Percentiles rank a stretch among this genome's conserved stretches.
Evolutionary conservation across 148 eudicot genomes (phyloP).

Genomic region (Gaultheria prostrata): DNA sequence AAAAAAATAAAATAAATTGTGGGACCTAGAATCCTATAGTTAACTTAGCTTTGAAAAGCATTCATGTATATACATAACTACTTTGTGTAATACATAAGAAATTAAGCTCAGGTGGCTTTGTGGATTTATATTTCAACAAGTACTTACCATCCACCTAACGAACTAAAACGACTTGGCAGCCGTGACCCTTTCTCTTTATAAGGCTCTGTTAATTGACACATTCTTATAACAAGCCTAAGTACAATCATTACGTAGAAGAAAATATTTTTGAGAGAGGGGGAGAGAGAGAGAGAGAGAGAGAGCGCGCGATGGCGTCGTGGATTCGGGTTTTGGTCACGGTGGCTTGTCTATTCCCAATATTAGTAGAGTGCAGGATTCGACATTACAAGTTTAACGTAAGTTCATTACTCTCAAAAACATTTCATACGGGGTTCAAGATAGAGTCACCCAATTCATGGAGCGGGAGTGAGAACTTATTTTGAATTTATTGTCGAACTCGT

Average conservation of each 20-base stretch:
- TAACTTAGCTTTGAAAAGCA: slow-evolving; percentile 13
- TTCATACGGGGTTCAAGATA: not conserved
- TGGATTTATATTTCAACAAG: not conserved
- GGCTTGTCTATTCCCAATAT: slow-evolving; percentile 15
- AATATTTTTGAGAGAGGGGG: not conserved
- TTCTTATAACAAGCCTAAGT: not conserved
- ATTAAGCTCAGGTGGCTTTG: not conserved
- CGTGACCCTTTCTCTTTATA: not conserved
- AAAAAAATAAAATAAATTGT: not conserved
- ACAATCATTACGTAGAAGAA: not conserved
- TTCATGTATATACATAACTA: slow-evolving; percentile 15
- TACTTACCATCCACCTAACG: slow-evolving; percentile 23
- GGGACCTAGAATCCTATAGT: not conserved
- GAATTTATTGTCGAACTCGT: not conserved
- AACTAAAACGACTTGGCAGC: slow-evolving; percentile 19
- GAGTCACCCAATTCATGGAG: not conserved
- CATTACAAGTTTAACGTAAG: slow-evolving; percentile 51
- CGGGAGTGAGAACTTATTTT: not conserved
- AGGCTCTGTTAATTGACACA: not conserved
- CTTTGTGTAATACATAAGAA: slow-evolving; percentile 33
- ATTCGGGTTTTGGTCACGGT: slow-evolving; percentile 3
- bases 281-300: not conserved
- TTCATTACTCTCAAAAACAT: not conserved
- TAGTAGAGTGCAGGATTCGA: slow-evolving; percentile 36
- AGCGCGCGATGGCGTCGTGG: slow-evolving; percentile 9